Base-by-base conservation (phyloP, 2,329 filamentous ascomycete genomes). In the Cryoendolithus antarcticus region DNA sequence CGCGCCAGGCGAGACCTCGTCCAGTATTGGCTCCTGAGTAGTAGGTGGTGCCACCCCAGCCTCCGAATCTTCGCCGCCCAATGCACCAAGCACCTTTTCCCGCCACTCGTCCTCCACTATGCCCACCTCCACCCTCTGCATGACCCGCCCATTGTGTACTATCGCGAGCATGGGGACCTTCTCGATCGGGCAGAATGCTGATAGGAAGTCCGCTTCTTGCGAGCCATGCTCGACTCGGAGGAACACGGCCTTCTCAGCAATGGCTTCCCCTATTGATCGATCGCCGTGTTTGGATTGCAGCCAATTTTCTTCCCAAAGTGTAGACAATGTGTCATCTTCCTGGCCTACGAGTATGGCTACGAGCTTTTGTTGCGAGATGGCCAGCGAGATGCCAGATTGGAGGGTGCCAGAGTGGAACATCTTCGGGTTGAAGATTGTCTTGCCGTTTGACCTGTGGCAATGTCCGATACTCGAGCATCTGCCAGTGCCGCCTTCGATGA, bases 391-490 rank as follows among this genome's bases (percentile, higher is more conserved):
- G 42, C 85, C 88, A 52, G 81, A 80, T 52, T 93, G 82, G 12
- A 95, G 63, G 44, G 76, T 77, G 11, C 86, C 88, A 44, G 78
- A 55, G 58, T 86, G 88, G 62, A 94, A 95, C 80, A 93, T 88
- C 32, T 45, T 46, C 15, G 35, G 6, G 11, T 39, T 27, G 15
- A 5, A 19, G 15, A 19, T 12, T 32, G 30, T n/a, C 12, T n/a
- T 32, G 30, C 30, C 12, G 30, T 12, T 32, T 12, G 30, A 12
- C 12, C 30, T n/a, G 12, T 32, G 10, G 10, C 12, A 12, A 12
- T 32, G 12, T 9, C 12, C 15, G 29, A 24, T 6, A 35, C 24
- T 29, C 34, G 19, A n/a, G 34, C 34, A 28, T 29, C 15, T 19
- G 15, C 15, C 15, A 19, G 15, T 5, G 5, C 15, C 15, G 15